Evolutionary conservation across 2,329 filamentous ascomycete genomes (phyloP).

Genomic region (Colletotrichum gloeosporioides): DNA sequence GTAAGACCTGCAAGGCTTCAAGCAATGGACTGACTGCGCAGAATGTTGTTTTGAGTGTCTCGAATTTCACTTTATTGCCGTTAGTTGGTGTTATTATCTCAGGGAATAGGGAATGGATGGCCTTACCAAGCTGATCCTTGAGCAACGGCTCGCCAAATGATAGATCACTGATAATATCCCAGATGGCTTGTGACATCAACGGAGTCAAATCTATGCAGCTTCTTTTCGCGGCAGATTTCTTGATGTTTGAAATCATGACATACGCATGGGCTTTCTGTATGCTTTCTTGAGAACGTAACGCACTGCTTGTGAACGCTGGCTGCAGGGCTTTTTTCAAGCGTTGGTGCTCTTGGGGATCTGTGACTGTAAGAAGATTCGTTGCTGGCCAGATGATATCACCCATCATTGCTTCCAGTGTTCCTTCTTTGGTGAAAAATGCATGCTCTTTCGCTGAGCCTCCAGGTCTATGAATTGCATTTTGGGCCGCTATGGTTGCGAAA

Average conservation of each 20-base stretch:
- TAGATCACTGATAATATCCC: background rate
- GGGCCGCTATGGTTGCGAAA: background rate
- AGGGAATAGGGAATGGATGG: background rate
- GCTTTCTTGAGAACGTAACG: background rate
- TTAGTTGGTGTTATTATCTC: background rate
- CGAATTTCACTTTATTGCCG: background rate
- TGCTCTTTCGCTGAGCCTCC: background rate
- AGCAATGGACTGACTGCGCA: background rate
- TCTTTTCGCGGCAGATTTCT: background rate
- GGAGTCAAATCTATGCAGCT: background rate
- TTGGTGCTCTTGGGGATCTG: background rate
- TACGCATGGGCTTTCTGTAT: background rate
- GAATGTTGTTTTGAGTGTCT: background rate
- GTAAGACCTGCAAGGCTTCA: background rate
- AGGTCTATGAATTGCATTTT: background rate
- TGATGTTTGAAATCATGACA: background rate
- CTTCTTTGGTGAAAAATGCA: background rate
- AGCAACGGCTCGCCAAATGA: background rate
- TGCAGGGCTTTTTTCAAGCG: background rate
- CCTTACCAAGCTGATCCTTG: background rate
- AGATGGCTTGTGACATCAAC: background rate
- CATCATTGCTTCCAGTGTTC: conserved; percentile 7
- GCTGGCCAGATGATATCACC: conserved; percentile 7
- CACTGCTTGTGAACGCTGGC: background rate
- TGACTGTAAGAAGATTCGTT: background rate